These are phyloP conservation scores for Primulina huaijiensis DNA, from an alignment of 257 asterid genomes.

Conservation along the genomic window DNA sequence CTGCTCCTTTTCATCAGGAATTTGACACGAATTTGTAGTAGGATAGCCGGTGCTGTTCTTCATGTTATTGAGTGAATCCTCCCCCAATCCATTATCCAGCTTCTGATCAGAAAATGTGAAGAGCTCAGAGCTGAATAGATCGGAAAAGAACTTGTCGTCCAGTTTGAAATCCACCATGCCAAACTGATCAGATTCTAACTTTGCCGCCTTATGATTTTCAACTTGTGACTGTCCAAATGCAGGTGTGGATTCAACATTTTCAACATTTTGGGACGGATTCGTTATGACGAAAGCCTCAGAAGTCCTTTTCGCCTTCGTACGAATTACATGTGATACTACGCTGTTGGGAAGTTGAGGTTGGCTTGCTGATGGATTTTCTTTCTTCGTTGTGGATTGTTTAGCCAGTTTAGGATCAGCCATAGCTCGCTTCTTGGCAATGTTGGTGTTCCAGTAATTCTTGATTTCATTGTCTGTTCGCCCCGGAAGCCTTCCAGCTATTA, in stretches of 20 bases:
- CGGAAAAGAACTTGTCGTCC: not conserved
- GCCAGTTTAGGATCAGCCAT: not conserved
- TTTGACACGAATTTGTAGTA: not conserved
- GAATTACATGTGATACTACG: not conserved
- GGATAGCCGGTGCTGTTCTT: not conserved
- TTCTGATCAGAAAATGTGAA: not conserved
- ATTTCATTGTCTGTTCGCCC: slow-evolving; percentile 3
- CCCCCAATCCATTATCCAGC: not conserved
- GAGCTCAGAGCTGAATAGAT: not conserved
- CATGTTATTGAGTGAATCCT: not conserved
- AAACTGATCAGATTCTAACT: not conserved
- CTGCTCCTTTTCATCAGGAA: not conserved
- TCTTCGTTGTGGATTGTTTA: not conserved
- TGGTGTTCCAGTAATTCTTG: not conserved
- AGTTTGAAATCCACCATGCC: not conserved
- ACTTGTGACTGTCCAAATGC: not conserved
- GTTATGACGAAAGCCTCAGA: not conserved
- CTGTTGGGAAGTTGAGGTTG: not conserved
- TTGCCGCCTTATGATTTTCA: not conserved
- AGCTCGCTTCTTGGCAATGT: not conserved
- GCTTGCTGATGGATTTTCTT: not conserved
- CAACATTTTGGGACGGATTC: not conserved
- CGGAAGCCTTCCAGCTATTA: not conserved
- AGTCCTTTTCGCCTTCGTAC: not conserved
- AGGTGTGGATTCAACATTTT: not conserved